phyloP scores from a whole-genome alignment of 495 filamentous ascomycete species.

The Hypoxylon subgilvum region DNA sequence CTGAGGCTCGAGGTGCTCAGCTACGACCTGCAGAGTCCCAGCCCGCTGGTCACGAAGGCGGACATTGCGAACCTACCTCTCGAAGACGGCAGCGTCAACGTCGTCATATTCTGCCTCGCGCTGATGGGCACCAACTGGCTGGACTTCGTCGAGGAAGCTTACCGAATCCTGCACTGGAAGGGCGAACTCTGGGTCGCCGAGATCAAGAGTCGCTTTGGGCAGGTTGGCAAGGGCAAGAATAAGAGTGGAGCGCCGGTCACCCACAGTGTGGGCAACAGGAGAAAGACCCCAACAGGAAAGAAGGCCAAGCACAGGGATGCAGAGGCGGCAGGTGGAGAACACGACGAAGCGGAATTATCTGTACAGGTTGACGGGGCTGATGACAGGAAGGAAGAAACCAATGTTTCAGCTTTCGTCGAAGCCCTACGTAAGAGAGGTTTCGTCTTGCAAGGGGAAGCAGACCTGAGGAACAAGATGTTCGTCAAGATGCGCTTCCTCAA shows the following conservation, averaged over 20 bases:
- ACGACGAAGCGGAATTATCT: constrained; percentile 54
- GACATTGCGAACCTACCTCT: constrained; percentile 86
- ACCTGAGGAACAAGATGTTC: constrained; percentile 96
- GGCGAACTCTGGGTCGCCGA: constrained; percentile 97
- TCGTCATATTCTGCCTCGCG: constrained; percentile 91
- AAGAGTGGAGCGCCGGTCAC: constrained; percentile 61
- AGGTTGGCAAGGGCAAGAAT: constrained; percentile 49
- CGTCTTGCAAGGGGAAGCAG: constrained; percentile 66
- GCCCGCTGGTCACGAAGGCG: constrained; percentile 77
- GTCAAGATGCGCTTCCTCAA: constrained; percentile 94
- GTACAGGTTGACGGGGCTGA: constrained; percentile 60
- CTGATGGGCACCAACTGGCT: constrained; percentile 99
- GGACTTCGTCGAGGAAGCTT: constrained; percentile 93
- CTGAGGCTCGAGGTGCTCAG: constrained; percentile 49
- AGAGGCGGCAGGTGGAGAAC: constrained; percentile 48
- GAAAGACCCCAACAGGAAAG: constrained; percentile 59
- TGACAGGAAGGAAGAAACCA: constrained; percentile 68
- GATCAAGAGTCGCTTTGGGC: constrained; percentile 88
- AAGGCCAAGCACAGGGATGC: constrained; percentile 56
- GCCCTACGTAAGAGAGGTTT: constrained; percentile 81
- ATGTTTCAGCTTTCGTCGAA: constrained; percentile 86
- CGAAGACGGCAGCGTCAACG: constrained; percentile 71
- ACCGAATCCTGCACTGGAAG: constrained; percentile 83
- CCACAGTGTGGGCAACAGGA: constrained; percentile 67
- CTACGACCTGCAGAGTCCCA: constrained; percentile 64